A percentile compares a stretch with the other conserved stretches of the same genome.
Evolutionary conservation across 169 alveolate genomes (phyloP).

Genomic region (Cryptosporidium ubiquitum): DNA sequence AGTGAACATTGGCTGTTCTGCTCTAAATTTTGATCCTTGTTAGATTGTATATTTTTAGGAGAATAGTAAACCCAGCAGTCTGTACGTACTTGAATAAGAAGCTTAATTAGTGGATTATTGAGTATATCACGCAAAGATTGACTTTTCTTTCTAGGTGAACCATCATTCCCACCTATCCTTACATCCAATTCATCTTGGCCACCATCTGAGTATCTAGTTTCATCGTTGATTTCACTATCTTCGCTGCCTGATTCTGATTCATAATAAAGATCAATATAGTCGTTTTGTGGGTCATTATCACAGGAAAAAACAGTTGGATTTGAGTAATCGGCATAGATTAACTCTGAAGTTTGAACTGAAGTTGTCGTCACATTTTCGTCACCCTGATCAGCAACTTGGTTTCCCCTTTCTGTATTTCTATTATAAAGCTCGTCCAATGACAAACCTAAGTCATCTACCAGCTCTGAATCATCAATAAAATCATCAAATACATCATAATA

Average conservation of each 20-base stretch:
- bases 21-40: background rate
- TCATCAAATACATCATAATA: constrained; percentile 72
- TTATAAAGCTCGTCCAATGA: constrained; percentile 61
- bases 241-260: background rate
- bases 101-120: constrained; percentile 36
- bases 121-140: constrained; percentile 38
- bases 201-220: background rate
- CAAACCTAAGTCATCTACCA: constrained; percentile 62
- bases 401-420: constrained; percentile 4
- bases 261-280: constrained; percentile 31
- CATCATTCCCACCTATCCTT: background rate
- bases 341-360: constrained; percentile 63
- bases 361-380: constrained; percentile 24
- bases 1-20: background rate
- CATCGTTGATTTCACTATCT: background rate
- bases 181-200: background rate
- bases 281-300: constrained; percentile 56
- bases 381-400: background rate
- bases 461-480: constrained; percentile 70
- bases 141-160: background rate
- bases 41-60: constrained; percentile 15
- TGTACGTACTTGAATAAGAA: constrained; percentile 36
- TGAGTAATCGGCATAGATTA: constrained; percentile 51
- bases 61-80: constrained; percentile 68
- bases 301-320: constrained; percentile 57